Evolutionary conservation across 2,329 filamentous ascomycete species (phyloP), one percentile per base, ranked within the genome.

Genomic region (Neofusicoccum kwambonambiense): DNA sequence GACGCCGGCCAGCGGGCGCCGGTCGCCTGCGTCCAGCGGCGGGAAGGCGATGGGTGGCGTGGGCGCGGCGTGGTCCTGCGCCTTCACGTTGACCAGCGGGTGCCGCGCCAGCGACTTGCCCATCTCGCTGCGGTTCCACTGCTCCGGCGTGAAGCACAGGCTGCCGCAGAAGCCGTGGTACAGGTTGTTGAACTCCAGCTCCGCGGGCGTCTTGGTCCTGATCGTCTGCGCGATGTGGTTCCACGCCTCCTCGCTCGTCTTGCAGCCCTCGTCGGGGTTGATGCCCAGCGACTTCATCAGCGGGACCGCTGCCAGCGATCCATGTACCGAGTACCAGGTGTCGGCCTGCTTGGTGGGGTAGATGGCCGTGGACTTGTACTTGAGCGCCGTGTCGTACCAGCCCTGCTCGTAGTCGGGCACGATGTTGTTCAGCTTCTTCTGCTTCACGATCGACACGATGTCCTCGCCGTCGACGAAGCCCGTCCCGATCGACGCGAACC

Each of bases 271-370:
- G 58, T 71, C 67, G 0, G 76, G 72, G 60, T 82, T 72, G 57
- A 85, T 76, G 4, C 80, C 81, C 49, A 84, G 79, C n/a, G 79
- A 77, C 31, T 74, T 69, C 1, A 85, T 75, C 0, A 80, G 80
- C 1, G 77, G 75, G 2, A 71, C 70, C 0, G 82, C 78, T 41
- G 82, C 71, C 50, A 85, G 74, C 0, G 80, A 83, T 4, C 83
- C 83, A 62, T 85, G 82, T 0, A 86, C 74, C 11, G 81, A 81
- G 69, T 83, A 86, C 79, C 80, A 84, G 0, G 79, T 76, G 0
- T 76, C 74, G 0, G 76, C 71, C 39, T 81, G 72, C n/a, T 75
- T 78, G 0, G 83, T 85, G 7, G 78, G 80, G 67, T 84, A 85
- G 50, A 64, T 31, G 42, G 62, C 62, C 13, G 62, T 64, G 22